Percentiles rank a stretch among this genome's conserved stretches.
Evolutionary conservation across 192 early-diverging fungal genomes (phyloP).

Genomic region (Umbelopsis sp.): DNA sequence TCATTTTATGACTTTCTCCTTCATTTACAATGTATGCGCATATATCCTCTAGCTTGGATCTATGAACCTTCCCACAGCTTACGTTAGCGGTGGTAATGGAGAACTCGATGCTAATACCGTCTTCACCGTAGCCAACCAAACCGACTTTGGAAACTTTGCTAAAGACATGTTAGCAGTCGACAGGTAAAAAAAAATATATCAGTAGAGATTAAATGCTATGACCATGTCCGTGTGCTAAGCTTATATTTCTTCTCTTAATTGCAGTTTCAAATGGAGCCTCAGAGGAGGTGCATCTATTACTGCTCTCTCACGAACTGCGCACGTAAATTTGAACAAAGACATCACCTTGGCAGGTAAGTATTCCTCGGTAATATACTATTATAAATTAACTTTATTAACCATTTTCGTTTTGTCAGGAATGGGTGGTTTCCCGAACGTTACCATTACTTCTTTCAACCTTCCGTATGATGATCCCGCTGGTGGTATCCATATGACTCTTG

Average conservation of each 20-base stretch:
- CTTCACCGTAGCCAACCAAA: constrained; percentile 42
- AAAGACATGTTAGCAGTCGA: constrained; percentile 48
- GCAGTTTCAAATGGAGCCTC: constrained; percentile 28
- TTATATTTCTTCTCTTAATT: not conserved
- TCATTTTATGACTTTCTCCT: not conserved
- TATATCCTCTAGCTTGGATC: constrained; percentile 34
- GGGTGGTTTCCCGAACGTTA: constrained; percentile 54
- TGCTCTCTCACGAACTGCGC: constrained; percentile 30
- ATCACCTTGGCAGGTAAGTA: constrained; percentile 19
- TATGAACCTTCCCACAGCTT: constrained; percentile 37
- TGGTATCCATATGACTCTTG: constrained; percentile 57
- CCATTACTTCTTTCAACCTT: constrained; percentile 52
- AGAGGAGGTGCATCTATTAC: constrained; percentile 29
- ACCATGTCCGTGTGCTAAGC: no score
- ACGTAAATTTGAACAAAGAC: constrained; percentile 27
- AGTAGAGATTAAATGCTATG: no score
- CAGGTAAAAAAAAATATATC: not conserved
- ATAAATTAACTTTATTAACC: not conserved
- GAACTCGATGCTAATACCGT: constrained; percentile 28
- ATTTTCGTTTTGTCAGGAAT: constrained; percentile 38
- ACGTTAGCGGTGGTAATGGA: constrained; percentile 48
- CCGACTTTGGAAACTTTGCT: constrained; percentile 48
- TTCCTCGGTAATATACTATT: not conserved
- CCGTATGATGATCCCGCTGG: constrained; percentile 55
- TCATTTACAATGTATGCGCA: not conserved